Percentiles rank a stretch among this genome's conserved stretches.
These are phyloP conservation scores for Penicillium desertorum DNA, from an alignment of 495 filamentous ascomycete genomes.

Conservation along the genomic window DNA sequence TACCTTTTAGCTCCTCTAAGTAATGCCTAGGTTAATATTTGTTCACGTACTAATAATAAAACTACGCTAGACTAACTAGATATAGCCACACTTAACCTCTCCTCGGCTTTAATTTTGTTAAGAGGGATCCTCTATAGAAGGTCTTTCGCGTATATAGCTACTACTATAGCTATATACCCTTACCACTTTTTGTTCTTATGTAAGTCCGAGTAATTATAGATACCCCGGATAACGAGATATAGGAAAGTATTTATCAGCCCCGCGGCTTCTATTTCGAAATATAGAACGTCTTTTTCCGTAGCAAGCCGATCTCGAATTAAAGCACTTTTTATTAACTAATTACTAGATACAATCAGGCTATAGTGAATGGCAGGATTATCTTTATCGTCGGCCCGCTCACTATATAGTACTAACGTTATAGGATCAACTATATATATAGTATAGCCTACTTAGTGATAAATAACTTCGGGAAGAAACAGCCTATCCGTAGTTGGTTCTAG, in stretches of 20 bases:
- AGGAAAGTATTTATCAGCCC: constrained; percentile 40
- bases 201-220: constrained; percentile 38
- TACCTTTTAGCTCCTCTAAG: too few relatives aligned
- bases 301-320: constrained; percentile 28
- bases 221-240: constrained; percentile 38
- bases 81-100: background rate
- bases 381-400: background rate
- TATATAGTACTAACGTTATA: too few relatives aligned
- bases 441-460: too few relatives aligned
- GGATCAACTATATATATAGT: too few relatives aligned
- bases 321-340: constrained; percentile 30
- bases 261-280: constrained; percentile 46
- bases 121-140: constrained; percentile 12
- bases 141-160: constrained; percentile 34
- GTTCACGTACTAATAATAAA: too few relatives aligned
- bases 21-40: constrained; percentile 26
- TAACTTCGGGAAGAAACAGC: too few relatives aligned
- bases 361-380: constrained; percentile 31
- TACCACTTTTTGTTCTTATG: constrained; percentile 43
- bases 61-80: too few relatives aligned
- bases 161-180: constrained; percentile 28
- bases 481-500: too few relatives aligned
- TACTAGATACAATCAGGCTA: constrained; percentile 30
- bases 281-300: constrained; percentile 33
- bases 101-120: constrained; percentile 6